Evolutionary conservation across 2,329 filamentous ascomycete genomes (phyloP).

Genomic region (Paracamarosporium sp.): DNA sequence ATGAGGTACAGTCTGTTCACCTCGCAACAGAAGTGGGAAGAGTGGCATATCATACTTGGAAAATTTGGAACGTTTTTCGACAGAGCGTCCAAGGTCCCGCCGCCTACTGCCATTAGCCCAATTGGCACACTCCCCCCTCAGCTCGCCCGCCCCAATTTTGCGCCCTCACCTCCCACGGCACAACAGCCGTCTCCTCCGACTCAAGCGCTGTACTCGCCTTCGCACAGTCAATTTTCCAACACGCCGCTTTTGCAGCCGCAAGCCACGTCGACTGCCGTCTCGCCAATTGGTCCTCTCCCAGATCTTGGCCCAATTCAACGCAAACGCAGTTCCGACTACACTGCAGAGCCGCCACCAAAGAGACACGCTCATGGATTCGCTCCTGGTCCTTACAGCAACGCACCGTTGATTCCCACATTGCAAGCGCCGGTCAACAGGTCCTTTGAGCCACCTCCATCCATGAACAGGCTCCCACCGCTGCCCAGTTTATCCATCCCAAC

Average conservation of each 20-base stretch:
- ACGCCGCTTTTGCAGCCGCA: slow-evolving; percentile 48
- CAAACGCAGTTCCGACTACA: slow-evolving; percentile 66
- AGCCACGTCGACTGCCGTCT: slow-evolving; percentile 51
- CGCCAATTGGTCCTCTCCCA: slow-evolving; percentile 52
- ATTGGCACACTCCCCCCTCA: slow-evolving; percentile 39
- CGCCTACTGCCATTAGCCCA: slow-evolving; percentile 48
- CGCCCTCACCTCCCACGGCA: slow-evolving; percentile 58
- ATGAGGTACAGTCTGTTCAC: slow-evolving; percentile 94
- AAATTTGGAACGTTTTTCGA: slow-evolving; percentile 86
- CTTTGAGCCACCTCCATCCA: slow-evolving; percentile 43
- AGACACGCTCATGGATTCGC: slow-evolving; percentile 49
- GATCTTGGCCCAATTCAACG: slow-evolving; percentile 51
- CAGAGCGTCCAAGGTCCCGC: slow-evolving; percentile 62
- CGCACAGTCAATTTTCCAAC: slow-evolving; percentile 49
- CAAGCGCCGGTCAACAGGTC: slow-evolving; percentile 42
- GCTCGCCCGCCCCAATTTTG: slow-evolving; percentile 50
- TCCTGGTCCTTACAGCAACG: slow-evolving; percentile 44
- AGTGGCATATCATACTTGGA: slow-evolving; percentile 83
- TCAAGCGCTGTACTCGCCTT: slow-evolving; percentile 49
- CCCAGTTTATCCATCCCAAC: slow-evolving; percentile 75
- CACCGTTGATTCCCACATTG: slow-evolving; percentile 41
- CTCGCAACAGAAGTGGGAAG: slow-evolving; percentile 83
- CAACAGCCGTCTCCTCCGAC: slow-evolving; percentile 60
- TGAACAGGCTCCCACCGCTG: slow-evolving; percentile 67
- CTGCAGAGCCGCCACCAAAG: slow-evolving; percentile 65